Conservation (phyloP, 306 rosid species). For the Glycine soja region DNA sequence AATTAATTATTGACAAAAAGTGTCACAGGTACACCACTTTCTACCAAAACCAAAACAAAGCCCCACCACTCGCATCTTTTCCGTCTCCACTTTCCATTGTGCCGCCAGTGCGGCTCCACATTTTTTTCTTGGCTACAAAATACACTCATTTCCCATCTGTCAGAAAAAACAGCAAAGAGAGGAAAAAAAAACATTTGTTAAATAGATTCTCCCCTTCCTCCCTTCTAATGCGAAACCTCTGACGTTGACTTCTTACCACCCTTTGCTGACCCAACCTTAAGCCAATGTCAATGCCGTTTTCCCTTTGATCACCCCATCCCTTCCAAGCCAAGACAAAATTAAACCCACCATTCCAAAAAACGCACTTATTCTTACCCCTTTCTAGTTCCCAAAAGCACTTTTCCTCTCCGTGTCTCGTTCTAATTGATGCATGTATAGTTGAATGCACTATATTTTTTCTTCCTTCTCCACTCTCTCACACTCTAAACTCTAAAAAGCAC, state of each 20-base stretch:
- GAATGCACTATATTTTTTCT: no score
- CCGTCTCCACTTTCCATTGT: neutral
- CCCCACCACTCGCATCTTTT: neutral
- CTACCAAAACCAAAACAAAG: neutral
- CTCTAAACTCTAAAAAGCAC: neutral
- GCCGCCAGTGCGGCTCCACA: neutral
- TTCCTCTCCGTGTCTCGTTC: neutral
- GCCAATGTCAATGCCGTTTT: conserved; percentile 7
- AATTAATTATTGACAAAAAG: no score
- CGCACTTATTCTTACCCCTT: neutral
- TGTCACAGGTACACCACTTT: neutral
- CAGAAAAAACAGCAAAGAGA: neutral
- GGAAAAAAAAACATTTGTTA: neutral
- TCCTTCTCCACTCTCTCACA: neutral
- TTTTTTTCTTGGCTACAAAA: neutral
- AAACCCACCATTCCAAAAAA: neutral
- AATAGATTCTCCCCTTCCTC: neutral
- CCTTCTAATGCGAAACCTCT: neutral
- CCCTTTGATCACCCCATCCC: neutral
- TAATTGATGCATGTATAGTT: no score
- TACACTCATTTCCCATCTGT: conserved; percentile 4
- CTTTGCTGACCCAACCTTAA: neutral
- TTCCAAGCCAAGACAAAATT: neutral
- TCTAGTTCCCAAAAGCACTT: no score
- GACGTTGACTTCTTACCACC: conserved; percentile 16